Evolutionary conservation across 2,329 filamentous ascomycete species (phyloP).

Genomic region (Fusarium tuaranense): DNA sequence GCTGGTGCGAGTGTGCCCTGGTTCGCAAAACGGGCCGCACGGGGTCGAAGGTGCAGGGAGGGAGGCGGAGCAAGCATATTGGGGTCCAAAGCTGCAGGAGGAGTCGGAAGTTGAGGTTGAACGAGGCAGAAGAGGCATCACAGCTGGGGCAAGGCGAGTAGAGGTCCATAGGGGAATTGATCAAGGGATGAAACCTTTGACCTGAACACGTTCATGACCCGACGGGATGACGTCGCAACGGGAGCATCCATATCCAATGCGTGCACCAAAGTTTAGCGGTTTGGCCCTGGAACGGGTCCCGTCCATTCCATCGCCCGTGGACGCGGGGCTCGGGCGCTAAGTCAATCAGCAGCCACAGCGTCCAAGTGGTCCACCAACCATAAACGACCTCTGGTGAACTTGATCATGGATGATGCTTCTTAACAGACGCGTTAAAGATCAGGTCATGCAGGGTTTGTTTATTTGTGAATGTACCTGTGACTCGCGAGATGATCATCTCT

Average conservation of each 20-base stretch:
- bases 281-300: slow-evolving; percentile 6
- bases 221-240: slow-evolving; percentile 12
- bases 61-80: not conserved
- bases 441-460: not conserved
- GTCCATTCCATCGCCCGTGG: not conserved
- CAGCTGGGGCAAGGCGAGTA: not conserved
- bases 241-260: not conserved
- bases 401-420: not conserved
- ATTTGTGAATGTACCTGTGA: not conserved
- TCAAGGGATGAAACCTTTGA: not conserved
- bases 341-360: not conserved
- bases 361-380: not conserved
- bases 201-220: not conserved
- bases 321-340: slow-evolving; percentile 32
- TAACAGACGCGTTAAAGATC: not conserved
- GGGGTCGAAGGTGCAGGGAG: not conserved
- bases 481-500: not conserved
- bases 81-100: slow-evolving; percentile 21
- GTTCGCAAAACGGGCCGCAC: slow-evolving; percentile 9
- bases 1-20: not conserved
- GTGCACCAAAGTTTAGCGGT: slow-evolving; percentile 16
- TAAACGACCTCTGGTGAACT: not conserved
- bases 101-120: not conserved
- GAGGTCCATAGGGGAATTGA: not conserved
- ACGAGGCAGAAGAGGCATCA: not conserved